These are phyloP conservation scores for Melastoma candidum DNA, from an alignment of 441 rosid genomes.

Conservation along the genomic window DNA sequence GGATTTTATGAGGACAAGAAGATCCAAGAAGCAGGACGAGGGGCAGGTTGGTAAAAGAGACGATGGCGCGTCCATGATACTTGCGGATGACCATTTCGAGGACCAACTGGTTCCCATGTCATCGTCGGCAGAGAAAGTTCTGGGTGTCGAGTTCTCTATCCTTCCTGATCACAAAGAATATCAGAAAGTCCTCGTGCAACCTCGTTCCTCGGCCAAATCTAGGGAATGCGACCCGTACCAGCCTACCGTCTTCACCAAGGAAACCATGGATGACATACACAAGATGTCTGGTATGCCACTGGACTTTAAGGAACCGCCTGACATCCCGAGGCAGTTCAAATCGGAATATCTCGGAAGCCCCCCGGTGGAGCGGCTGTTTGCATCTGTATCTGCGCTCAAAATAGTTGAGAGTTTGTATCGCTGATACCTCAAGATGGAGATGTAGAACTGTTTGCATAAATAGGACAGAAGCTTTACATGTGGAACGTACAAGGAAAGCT, in stretches of 20 bases:
- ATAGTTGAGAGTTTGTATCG: too few species aligned
- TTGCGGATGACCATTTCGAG: slow-evolving; percentile 10
- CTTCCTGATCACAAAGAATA: slow-evolving; percentile 57
- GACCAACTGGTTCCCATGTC: neutral
- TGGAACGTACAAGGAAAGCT: too few species aligned
- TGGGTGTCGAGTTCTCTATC: slow-evolving; percentile 45
- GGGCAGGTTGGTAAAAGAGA: slow-evolving; percentile 13
- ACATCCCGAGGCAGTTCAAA: too few species aligned
- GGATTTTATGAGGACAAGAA: slow-evolving; percentile 67
- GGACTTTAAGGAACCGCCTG: slow-evolving; percentile 27
- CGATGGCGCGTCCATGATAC: slow-evolving; percentile 11
- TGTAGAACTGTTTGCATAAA: too few species aligned
- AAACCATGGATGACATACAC: slow-evolving; percentile 79
- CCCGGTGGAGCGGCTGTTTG: too few species aligned
- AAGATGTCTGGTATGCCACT: slow-evolving; percentile 76
- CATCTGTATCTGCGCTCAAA: too few species aligned
- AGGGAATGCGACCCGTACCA: slow-evolving; percentile 49
- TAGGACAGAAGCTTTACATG: too few species aligned
- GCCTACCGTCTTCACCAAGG: slow-evolving; percentile 74
- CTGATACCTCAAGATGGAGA: too few species aligned
- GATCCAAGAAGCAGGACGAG: slow-evolving; percentile 52
- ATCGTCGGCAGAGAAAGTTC: neutral
- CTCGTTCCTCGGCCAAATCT: slow-evolving; percentile 21
- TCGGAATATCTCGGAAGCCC: too few species aligned
- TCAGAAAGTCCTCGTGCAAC: slow-evolving; percentile 19